Conservation (phyloP, 345 rosid species). For the Brassica carinata region DNA sequence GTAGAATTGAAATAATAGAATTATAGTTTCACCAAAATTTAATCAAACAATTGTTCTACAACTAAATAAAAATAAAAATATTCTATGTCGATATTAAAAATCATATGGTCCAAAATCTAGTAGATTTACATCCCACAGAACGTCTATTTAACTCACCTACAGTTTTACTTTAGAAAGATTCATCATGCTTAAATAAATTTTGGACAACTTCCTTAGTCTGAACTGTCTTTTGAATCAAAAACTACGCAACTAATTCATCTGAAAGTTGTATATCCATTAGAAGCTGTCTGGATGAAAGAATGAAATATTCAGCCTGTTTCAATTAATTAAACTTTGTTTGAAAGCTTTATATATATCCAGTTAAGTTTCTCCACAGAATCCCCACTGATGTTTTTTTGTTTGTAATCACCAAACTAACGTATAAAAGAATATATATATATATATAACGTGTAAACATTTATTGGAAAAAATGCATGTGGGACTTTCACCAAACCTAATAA, state of each 20-base stretch:
- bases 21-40: neutral
- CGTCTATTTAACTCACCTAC: neutral
- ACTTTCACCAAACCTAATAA: slow-evolving; percentile 11
- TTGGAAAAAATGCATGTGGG: neutral
- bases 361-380: neutral
- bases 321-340: neutral
- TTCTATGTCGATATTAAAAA: neutral
- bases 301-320: neutral
- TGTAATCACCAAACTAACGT: neutral
- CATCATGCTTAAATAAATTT: neutral
- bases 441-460: neutral
- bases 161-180: neutral
- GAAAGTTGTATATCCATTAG: neutral
- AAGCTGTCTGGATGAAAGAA: neutral
- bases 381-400: neutral
- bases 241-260: neutral
- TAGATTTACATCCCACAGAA: too few relatives aligned
- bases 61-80: neutral
- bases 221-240: neutral
- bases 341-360: neutral
- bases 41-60: neutral
- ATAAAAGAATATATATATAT: neutral
- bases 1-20: neutral
- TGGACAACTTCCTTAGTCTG: neutral
- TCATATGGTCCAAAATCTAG: neutral